Percentiles rank a stretch among this genome's conserved stretches.
Conservation (phyloP, 2,329 filamentous ascomycete species). For the Pseudohalonectria lignicola region DNA sequence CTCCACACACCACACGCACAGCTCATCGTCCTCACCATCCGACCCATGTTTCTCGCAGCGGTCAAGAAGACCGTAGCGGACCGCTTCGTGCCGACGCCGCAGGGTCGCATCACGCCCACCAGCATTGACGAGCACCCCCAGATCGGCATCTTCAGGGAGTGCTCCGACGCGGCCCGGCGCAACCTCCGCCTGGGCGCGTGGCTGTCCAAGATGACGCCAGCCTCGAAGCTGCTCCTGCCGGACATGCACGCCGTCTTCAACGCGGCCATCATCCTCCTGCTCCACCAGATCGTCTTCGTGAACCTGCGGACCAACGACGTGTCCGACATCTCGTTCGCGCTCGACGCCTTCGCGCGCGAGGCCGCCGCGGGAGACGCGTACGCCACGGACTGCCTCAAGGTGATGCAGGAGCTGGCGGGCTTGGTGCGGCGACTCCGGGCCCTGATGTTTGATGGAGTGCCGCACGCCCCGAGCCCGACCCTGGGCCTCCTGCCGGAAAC, state of each 20-base stretch:
- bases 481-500: no score
- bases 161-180: conserved; percentile 30
- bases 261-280: conserved; percentile 33
- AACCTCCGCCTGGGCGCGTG: conserved; percentile 33
- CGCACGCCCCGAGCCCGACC: conserved; percentile 1
- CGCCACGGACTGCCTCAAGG: conserved; percentile 12
- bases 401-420: conserved; percentile 4
- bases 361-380: conserved; percentile 24
- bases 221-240: conserved; percentile 28
- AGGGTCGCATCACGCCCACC: neutral
- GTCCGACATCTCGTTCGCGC: conserved; percentile 26
- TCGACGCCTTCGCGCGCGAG: conserved; percentile 28
- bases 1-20: conserved; percentile 12
- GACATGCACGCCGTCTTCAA: conserved; percentile 39
- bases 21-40: conserved; percentile 35
- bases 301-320: conserved; percentile 16
- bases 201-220: conserved; percentile 21
- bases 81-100: conserved; percentile 19
- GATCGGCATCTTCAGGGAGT: conserved; percentile 22
- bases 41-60: conserved; percentile 34
- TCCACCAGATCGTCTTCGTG: conserved; percentile 29
- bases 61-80: conserved; percentile 35
- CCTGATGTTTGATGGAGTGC: conserved; percentile 3
- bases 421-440: conserved; percentile 3
- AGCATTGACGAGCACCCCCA: conserved; percentile 15